A percentile compares a stretch with the other conserved stretches of the same genome.
These are phyloP conservation scores for Leucosporidium yakuticum DNA, from an alignment of 768 basidiomycete genomes.

Conservation along the genomic window DNA sequence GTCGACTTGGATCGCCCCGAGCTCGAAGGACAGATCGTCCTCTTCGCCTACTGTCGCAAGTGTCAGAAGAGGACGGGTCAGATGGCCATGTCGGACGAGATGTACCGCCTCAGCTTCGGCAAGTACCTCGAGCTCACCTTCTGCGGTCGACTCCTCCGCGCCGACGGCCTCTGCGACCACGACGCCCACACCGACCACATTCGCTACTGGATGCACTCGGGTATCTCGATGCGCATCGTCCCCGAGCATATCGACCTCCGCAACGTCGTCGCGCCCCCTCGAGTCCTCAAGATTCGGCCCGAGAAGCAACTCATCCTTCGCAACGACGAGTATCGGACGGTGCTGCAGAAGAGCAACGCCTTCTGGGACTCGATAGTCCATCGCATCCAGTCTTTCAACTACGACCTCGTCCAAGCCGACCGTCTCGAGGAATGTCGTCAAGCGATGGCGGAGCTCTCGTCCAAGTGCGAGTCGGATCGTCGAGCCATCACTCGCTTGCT, in stretches of 20 bases:
- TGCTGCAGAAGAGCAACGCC: conserved; percentile 61
- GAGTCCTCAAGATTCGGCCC: conserved; percentile 73
- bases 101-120: conserved; percentile 83
- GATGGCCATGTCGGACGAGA: conserved; percentile 78
- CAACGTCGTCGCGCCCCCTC: conserved; percentile 83
- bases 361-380: conserved; percentile 49
- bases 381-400: conserved; percentile 39
- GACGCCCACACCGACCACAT: conserved; percentile 90
- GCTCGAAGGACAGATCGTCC: conserved; percentile 71
- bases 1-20: background rate
- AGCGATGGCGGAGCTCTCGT: conserved; percentile 58
- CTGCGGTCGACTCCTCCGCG: conserved; percentile 75
- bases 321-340: conserved; percentile 76
- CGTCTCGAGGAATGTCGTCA: conserved; percentile 56
- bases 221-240: conserved; percentile 60
- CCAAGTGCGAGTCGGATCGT: conserved; percentile 61
- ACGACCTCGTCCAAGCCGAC: conserved; percentile 39
- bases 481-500: conserved; percentile 67
- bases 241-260: conserved; percentile 73
- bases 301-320: conserved; percentile 84
- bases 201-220: conserved; percentile 69
- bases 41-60: conserved; percentile 66
- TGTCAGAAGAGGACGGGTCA: conserved; percentile 53
- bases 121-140: conserved; percentile 95
- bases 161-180: conserved; percentile 85